phyloP scores from a whole-genome alignment of 1,284 basidiomycete species.

The Austropuccinia psidii region DNA sequence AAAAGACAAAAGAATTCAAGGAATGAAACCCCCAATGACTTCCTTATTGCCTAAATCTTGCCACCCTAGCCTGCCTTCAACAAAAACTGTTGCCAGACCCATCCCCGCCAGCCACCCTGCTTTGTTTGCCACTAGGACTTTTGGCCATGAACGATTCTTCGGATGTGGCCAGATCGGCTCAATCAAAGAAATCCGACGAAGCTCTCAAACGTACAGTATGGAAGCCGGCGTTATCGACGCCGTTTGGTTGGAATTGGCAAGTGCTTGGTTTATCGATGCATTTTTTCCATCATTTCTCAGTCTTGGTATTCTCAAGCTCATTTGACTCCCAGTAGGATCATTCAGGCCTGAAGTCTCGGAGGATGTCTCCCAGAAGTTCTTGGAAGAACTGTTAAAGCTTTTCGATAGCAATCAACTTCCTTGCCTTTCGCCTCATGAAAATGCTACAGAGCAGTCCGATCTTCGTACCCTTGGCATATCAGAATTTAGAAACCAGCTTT shows the following conservation, averaged over 20 bases:
- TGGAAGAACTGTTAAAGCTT: conserved; percentile 13
- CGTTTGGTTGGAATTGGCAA: background rate
- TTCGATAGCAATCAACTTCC: background rate
- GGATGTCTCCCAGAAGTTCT: background rate
- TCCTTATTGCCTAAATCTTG: too few species aligned
- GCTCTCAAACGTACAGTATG: background rate
- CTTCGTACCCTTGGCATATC: background rate
- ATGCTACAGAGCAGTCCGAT: background rate
- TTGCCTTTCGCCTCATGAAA: background rate
- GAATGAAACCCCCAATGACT: too few species aligned
- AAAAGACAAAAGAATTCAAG: too few species aligned
- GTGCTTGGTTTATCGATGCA: background rate
- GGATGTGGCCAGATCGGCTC: too few species aligned
- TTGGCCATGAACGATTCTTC: too few species aligned
- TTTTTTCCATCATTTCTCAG: background rate
- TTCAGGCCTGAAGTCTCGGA: conserved; percentile 10
- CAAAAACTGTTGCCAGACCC: too few species aligned
- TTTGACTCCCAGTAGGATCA: background rate
- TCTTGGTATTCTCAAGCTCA: background rate
- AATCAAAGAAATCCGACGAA: too few species aligned
- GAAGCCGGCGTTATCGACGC: conserved; percentile 19
- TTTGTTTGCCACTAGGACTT: too few species aligned
- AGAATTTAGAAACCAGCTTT: background rate
- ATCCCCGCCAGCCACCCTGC: too few species aligned
- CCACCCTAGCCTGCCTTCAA: too few species aligned